Evolutionary conservation across 495 filamentous ascomycete genomes (phyloP).

Genomic region (Aspergillus indologenus): DNA sequence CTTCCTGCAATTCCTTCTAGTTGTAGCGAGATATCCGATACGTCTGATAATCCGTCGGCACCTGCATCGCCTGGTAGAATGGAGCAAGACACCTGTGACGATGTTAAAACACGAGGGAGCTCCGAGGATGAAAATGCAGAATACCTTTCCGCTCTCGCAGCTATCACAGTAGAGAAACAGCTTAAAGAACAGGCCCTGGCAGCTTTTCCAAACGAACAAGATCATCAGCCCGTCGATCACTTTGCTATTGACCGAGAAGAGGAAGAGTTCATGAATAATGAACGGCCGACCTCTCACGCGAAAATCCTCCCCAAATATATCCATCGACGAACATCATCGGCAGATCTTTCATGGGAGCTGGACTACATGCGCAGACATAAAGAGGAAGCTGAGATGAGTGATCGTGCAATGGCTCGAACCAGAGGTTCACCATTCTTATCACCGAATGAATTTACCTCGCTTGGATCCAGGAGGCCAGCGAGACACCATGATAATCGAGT

Average conservation of each 20-base stretch:
- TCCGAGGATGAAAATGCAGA: conserved; percentile 69
- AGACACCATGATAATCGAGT: conserved; percentile 35
- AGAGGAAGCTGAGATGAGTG: conserved; percentile 41
- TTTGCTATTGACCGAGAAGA: conserved; percentile 55
- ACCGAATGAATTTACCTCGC: conserved; percentile 19
- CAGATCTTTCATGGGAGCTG: conserved; percentile 50
- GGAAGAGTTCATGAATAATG: conserved; percentile 37
- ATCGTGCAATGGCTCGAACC: conserved; percentile 25
- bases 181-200: conserved; percentile 65
- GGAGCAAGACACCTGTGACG: conserved; percentile 27
- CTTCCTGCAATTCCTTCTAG: conserved; percentile 16
- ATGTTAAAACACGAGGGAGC: conserved; percentile 46
- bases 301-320: conserved; percentile 29
- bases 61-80: conserved; percentile 44
- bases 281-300: conserved; percentile 37
- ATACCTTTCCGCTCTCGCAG: conserved; percentile 72
- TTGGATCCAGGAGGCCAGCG: conserved; percentile 23
- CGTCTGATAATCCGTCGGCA: conserved; percentile 44
- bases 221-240: conserved; percentile 60
- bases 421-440: conserved; percentile 21
- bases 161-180: conserved; percentile 71
- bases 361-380: conserved; percentile 51
- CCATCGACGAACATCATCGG: conserved; percentile 44
- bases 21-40: conserved; percentile 54
- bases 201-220: conserved; percentile 65